Evolutionary conservation across 768 basidiomycete genomes (phyloP).

Genomic region (Termitomyces eurrhizus): DNA sequence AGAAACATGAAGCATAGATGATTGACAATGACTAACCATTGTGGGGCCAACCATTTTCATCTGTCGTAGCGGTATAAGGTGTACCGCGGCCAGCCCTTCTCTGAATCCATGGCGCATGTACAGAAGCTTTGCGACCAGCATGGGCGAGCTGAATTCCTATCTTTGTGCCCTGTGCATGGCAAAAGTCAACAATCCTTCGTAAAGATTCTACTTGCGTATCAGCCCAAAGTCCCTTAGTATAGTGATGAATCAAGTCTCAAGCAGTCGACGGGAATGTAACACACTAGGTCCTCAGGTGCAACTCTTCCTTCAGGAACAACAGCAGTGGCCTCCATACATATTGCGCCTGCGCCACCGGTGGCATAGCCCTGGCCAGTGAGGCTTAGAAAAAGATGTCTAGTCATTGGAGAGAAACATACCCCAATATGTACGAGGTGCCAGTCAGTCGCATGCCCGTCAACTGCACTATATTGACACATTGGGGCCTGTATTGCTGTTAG

Average conservation of each 20-base stretch:
- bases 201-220: slow-evolving; percentile 72
- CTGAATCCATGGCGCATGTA: slow-evolving; percentile 64
- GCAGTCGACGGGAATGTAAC: not conserved
- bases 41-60: slow-evolving; percentile 70
- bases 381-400: not conserved
- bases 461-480: slow-evolving; percentile 81
- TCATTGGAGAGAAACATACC: slow-evolving; percentile 21
- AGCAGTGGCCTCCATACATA: slow-evolving; percentile 72
- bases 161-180: slow-evolving; percentile 61
- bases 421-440: slow-evolving; percentile 84
- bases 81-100: slow-evolving; percentile 27
- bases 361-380: slow-evolving; percentile 46
- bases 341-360: slow-evolving; percentile 64
- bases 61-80: slow-evolving; percentile 35
- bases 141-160: slow-evolving; percentile 82
- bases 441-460: slow-evolving; percentile 73
- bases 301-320: slow-evolving; percentile 75
- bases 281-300: slow-evolving; percentile 64
- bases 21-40: slow-evolving; percentile 35
- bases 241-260: not conserved
- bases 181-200: slow-evolving; percentile 70
- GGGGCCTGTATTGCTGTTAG: slow-evolving; percentile 44
- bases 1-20: not conserved
- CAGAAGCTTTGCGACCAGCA: slow-evolving; percentile 68
- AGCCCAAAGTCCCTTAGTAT: slow-evolving; percentile 59